Percentiles rank a stretch among this genome's conserved stretches.
Conservation (phyloP, 768 basidiomycete species). For the Zangia roseola region DNA sequence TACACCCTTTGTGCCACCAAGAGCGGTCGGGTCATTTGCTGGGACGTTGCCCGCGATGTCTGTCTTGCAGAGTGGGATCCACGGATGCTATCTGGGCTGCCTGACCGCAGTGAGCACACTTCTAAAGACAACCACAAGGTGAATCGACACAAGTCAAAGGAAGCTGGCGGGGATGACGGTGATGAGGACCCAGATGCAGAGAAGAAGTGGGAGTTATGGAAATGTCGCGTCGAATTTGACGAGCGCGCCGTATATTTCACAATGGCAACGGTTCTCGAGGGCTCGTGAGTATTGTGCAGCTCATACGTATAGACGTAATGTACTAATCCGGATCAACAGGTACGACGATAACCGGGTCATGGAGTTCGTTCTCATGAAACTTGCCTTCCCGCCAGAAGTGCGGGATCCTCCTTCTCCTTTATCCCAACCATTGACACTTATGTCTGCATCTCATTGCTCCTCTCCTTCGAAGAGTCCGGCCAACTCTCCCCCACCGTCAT, state of each 20-base stretch:
- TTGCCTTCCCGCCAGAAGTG: slow-evolving; percentile 54
- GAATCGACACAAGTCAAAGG: slow-evolving; percentile 9
- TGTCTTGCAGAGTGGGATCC: slow-evolving; percentile 73
- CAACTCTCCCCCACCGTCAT: slow-evolving; percentile 29
- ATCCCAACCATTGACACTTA: slow-evolving; percentile 13
- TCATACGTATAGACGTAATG: background rate
- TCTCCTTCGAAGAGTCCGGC: slow-evolving; percentile 27
- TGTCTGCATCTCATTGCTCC: slow-evolving; percentile 12
- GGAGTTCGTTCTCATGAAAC: slow-evolving; percentile 70
- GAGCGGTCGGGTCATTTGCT: slow-evolving; percentile 72
- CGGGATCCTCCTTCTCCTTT: slow-evolving; percentile 31
- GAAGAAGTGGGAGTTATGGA: slow-evolving; percentile 69
- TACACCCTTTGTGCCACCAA: slow-evolving; percentile 79
- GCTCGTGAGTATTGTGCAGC: slow-evolving; percentile 42
- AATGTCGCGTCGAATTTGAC: slow-evolving; percentile 75
- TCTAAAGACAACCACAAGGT: slow-evolving; percentile 7
- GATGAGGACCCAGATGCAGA: slow-evolving; percentile 19
- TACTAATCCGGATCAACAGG: slow-evolving; percentile 29
- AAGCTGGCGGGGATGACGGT: slow-evolving; percentile 14
- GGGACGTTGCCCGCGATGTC: slow-evolving; percentile 63
- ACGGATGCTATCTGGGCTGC: slow-evolving; percentile 17
- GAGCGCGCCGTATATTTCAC: slow-evolving; percentile 70
- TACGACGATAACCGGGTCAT: slow-evolving; percentile 63
- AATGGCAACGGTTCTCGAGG: slow-evolving; percentile 63
- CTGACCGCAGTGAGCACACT: background rate